Percentiles rank a stretch among this genome's conserved stretches.
Evolutionary conservation across 192 early-diverging fungal genomes (phyloP).

Genomic region (Kickxella alabastrina): DNA sequence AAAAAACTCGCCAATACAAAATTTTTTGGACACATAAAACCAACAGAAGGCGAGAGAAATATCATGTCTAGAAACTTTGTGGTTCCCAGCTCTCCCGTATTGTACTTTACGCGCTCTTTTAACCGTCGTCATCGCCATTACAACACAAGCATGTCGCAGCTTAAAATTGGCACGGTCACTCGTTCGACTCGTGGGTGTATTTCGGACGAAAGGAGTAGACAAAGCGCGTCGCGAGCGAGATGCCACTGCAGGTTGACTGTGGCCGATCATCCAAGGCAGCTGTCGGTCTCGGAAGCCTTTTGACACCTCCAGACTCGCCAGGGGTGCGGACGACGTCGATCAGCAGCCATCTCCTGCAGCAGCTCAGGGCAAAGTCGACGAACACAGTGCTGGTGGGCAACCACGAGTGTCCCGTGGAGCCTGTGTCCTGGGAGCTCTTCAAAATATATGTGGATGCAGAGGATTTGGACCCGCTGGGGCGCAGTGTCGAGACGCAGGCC

Average conservation of each 20-base stretch:
- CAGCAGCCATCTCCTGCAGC: slow-evolving; percentile 1
- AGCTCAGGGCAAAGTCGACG: neutral
- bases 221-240: neutral
- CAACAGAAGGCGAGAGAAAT: too few relatives aligned
- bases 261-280: too few relatives aligned
- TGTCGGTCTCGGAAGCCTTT: slow-evolving; percentile 9
- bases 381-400: slow-evolving; percentile 5
- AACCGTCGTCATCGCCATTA: too few relatives aligned
- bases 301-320: slow-evolving; percentile 40
- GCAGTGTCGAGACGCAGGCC: slow-evolving; percentile 27
- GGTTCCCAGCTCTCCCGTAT: too few relatives aligned
- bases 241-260: neutral
- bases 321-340: slow-evolving; percentile 1
- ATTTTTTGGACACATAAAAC: too few relatives aligned
- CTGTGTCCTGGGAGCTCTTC: slow-evolving; percentile 23
- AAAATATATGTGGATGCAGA: slow-evolving; percentile 24
- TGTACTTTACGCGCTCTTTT: too few relatives aligned
- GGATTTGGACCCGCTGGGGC: slow-evolving; percentile 34
- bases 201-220: too few relatives aligned
- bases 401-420: slow-evolving; percentile 12
- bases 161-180: too few relatives aligned
- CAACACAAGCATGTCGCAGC: too few relatives aligned
- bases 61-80: too few relatives aligned
- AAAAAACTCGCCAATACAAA: too few relatives aligned
- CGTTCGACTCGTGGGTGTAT: too few relatives aligned